A percentile compares a stretch with the other conserved stretches of the same genome.
Evolutionary conservation across 345 rosid genomes (phyloP).

Genomic region (Bruguiera parviflora): DNA sequence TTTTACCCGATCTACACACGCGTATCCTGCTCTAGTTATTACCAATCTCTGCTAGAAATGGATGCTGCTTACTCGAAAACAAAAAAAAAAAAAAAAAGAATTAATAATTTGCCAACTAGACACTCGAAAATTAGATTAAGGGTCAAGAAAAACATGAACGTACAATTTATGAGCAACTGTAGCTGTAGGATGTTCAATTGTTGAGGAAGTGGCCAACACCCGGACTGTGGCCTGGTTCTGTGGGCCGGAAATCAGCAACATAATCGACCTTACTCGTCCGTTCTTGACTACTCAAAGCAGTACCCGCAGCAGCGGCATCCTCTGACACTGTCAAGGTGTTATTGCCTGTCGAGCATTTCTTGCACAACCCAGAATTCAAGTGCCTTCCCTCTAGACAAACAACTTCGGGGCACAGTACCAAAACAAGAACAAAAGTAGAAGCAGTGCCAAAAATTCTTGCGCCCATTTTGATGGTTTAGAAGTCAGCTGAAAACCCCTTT

Average conservation of each 20-base stretch:
- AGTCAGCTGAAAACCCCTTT: background rate
- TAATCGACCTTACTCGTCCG: conserved; percentile 19
- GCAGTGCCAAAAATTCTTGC: conserved; percentile 5
- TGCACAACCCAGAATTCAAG: conserved; percentile 23
- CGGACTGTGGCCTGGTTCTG: conserved; percentile 43
- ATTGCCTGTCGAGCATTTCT: conserved; percentile 11
- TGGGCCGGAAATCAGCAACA: conserved; percentile 35
- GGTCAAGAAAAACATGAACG: background rate
- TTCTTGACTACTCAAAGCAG: conserved; percentile 12
- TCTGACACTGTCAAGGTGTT: conserved; percentile 10
- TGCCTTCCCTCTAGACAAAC: conserved; percentile 36
- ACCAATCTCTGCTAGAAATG: too few species aligned
- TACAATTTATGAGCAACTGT: too few species aligned
- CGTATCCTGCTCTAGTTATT: too few species aligned
- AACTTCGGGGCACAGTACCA: conserved; percentile 30
- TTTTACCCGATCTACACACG: too few species aligned
- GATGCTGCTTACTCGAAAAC: too few species aligned
- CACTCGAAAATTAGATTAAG: background rate
- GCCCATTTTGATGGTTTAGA: conserved; percentile 14
- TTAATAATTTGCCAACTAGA: too few species aligned
- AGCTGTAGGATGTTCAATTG: conserved; percentile 7
- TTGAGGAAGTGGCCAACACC: conserved; percentile 45
- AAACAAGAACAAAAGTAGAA: conserved; percentile 21
- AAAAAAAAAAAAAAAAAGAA: too few species aligned
- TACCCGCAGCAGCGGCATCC: background rate